These are phyloP conservation scores for Dioszegia aurantiaca DNA, from an alignment of 768 basidiomycete genomes.

Conservation along the genomic window DNA sequence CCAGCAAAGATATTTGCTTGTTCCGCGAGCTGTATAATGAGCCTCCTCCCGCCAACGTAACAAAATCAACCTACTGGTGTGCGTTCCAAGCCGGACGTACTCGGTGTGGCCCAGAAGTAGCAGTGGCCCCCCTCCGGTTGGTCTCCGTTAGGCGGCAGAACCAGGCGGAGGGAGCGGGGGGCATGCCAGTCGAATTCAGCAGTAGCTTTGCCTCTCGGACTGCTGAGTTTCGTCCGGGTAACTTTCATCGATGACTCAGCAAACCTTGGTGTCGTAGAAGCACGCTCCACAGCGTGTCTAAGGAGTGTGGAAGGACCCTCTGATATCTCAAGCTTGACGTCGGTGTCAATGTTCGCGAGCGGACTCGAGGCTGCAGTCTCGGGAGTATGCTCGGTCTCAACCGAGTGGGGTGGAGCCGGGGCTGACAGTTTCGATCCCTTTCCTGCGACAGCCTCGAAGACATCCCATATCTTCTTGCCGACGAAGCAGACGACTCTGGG, in stretches of 20 bases:
- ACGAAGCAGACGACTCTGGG: conserved; percentile 75
- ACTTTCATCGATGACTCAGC: no score
- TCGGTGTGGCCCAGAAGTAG: conserved; percentile 70
- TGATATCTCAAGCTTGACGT: no score
- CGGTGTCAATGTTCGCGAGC: no score
- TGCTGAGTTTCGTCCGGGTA: no score
- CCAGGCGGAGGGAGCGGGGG: conserved; percentile 29
- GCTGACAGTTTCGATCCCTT: conserved; percentile 36
- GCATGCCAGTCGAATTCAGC: conserved; percentile 34
- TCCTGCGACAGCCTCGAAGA: conserved; percentile 49
- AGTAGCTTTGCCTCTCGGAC: neutral
- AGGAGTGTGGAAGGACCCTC: no score
- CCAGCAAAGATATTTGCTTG: conserved; percentile 31
- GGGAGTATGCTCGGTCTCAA: neutral
- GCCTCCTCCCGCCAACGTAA: conserved; percentile 1
- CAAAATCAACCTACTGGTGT: conserved; percentile 61
- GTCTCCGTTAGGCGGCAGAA: conserved; percentile 10
- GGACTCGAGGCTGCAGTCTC: no score
- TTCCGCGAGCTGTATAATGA: conserved; percentile 29
- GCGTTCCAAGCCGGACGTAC: conserved; percentile 70
- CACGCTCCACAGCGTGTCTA: no score
- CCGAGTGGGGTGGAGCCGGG: neutral
- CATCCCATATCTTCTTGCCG: conserved; percentile 66
- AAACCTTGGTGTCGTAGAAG: no score
- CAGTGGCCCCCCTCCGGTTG: conserved; percentile 56